Conservation (phyloP, 768 basidiomycete genomes). For the Glaciozyma martinii region DNA sequence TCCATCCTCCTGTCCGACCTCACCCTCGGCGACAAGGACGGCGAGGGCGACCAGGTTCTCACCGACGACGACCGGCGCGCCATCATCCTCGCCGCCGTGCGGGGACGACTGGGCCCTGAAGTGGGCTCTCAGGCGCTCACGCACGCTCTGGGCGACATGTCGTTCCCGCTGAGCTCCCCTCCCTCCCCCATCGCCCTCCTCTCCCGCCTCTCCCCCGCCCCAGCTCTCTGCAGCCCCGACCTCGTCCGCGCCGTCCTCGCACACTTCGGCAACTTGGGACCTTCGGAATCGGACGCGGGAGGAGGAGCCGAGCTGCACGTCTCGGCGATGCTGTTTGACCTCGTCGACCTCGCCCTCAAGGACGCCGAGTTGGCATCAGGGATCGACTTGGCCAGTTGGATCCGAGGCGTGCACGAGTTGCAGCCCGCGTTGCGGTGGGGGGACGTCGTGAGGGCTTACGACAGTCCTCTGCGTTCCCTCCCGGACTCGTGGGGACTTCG, state of each 20-base stretch:
- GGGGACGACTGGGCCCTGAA: constrained; percentile 16
- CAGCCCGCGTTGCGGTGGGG: constrained; percentile 37
- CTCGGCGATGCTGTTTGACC: constrained; percentile 21
- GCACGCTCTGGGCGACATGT: constrained; percentile 30
- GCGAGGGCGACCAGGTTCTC: constrained; percentile 5
- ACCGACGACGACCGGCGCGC: constrained; percentile 11
- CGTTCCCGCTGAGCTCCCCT: constrained; percentile 1
- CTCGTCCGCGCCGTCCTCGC: constrained; percentile 14
- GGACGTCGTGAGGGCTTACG: constrained; percentile 72
- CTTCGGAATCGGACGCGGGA: neutral
- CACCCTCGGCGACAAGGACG: neutral
- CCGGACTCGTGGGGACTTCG: constrained; percentile 74
- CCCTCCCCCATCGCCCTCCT: constrained; percentile 12
- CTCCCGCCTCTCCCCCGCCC: constrained; percentile 15
- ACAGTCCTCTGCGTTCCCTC: constrained; percentile 57
- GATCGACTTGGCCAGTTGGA: constrained; percentile 17
- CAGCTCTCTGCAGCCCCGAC: constrained; percentile 9
- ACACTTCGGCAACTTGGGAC: constrained; percentile 1
- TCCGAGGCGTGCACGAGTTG: constrained; percentile 25
- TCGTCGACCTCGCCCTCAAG: constrained; percentile 20
- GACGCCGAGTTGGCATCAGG: constrained; percentile 17
- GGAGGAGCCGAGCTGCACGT: constrained; percentile 22
- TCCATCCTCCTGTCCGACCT: constrained; percentile 64
- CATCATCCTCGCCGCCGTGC: constrained; percentile 10
- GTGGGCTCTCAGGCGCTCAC: constrained; percentile 21